Base-by-base conservation (phyloP, 306 rosid genomes). In the Pueraria montana region DNA sequence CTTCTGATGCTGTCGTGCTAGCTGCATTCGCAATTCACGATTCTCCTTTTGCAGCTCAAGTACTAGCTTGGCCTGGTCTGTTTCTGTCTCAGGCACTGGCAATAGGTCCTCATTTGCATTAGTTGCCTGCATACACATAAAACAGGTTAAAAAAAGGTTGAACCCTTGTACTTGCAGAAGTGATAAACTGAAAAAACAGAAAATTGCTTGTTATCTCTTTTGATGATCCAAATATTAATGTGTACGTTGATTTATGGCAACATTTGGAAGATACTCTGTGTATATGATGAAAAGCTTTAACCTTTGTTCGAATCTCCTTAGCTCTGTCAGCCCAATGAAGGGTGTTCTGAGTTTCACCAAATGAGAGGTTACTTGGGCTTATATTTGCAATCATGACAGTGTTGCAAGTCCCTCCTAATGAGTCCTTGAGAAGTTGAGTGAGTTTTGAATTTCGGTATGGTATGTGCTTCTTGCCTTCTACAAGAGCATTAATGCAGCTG, bases 251-350 rank as follows among this genome's bases (percentile, higher is more conserved):
- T 49, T 49, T 71, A 4, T 34, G 66, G 32, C 20, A 62, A 65
- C 52, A 50, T 78, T 34, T 12, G 43, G 56, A 55, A 62, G 23
- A 67, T 43, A 63, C 21, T 84, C 3, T 52, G 14, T 71, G 72
- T n/a, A 16, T 24, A 24, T 27, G 72, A 24, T 27, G 72, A 59
- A 80, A 56, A 68, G 58, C 14, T 24, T 79, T 55, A 55, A 95
- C 97, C 98, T 95, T 95, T 26, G 90, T 84, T 77, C 97, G 88
- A 79, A 95, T 95, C 87, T 93, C 95, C 90, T 93, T 95, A 80
- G 98, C 97, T 73, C 97, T 91, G 76, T 95, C 97, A 68, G 98
- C 97, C 97, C 97, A 95, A 68, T 93, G 97, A 83, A 93, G 94
- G 21, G 97, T 93, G 81, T 93, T 95, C 83, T 95, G 97, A 52